These are phyloP conservation scores for Fusarium caatingaense DNA, from an alignment of 2,329 filamentous ascomycete species.

Conservation along the genomic window DNA sequence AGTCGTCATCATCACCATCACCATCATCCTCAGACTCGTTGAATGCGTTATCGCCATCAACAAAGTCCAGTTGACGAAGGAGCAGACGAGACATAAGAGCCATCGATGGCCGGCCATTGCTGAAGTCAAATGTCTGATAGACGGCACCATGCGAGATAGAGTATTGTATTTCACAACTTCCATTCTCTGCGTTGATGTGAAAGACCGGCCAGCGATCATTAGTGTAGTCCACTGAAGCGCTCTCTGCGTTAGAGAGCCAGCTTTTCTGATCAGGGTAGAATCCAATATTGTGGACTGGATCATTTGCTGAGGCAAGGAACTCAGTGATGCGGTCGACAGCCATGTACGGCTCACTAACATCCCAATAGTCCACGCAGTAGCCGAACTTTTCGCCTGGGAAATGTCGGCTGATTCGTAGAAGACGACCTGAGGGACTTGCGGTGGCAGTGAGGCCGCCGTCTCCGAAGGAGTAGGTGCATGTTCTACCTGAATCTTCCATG, in stretches of 20 bases:
- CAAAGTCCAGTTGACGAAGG: background rate
- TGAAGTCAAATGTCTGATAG: background rate
- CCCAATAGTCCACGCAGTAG: background rate
- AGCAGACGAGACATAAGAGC: accelerated
- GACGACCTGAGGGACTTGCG: background rate
- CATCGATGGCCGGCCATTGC: background rate
- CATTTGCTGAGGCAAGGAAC: background rate
- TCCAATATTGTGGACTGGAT: background rate
- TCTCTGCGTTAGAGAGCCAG: accelerated
- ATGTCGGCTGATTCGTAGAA: background rate
- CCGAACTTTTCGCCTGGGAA: background rate
- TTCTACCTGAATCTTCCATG: background rate
- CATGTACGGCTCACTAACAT: background rate
- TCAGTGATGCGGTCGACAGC: background rate
- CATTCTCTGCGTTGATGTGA: accelerated
- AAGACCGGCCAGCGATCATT: background rate
- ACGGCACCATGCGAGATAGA: background rate
- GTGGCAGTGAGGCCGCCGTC: background rate
- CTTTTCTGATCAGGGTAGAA: background rate
- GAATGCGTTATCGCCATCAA: background rate
- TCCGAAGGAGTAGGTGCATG: background rate
- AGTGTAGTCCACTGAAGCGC: accelerated
- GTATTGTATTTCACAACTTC: accelerated
- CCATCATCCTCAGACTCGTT: background rate
- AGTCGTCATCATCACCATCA: background rate